A percentile compares a stretch with the other conserved stretches of the same genome.
Evolutionary conservation across 2,329 filamentous ascomycete genomes (phyloP).

Genomic region (Cladosporium oxysporum): DNA sequence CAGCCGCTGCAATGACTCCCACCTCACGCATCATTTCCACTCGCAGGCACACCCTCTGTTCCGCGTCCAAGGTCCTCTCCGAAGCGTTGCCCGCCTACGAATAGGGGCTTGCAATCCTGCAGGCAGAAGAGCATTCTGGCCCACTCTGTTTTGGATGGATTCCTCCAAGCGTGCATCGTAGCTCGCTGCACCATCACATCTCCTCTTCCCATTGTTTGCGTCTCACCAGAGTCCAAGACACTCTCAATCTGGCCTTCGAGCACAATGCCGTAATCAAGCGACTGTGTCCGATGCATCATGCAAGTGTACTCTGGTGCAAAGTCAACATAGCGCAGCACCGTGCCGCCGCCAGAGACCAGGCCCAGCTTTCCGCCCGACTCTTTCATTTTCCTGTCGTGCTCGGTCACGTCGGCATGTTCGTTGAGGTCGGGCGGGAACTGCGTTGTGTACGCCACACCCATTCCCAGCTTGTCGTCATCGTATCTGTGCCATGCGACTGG

Average conservation of each 20-base stretch:
- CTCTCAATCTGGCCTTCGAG: constrained; percentile 38
- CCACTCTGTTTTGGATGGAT: constrained; percentile 35
- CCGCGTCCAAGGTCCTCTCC: constrained; percentile 34
- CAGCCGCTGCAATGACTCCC: constrained; percentile 3
- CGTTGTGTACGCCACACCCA: constrained; percentile 55
- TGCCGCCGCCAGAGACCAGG: constrained; percentile 52
- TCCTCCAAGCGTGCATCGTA: constrained; percentile 41
- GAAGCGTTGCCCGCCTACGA: constrained; percentile 30
- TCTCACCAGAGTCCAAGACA: constrained; percentile 38
- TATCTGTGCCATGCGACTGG: constrained; percentile 38
- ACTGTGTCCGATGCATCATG: constrained; percentile 42
- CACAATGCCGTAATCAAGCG: constrained; percentile 42
- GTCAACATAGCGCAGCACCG: constrained; percentile 47
- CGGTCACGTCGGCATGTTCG: constrained; percentile 49
- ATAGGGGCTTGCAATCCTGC: constrained; percentile 35
- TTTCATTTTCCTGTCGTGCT: constrained; percentile 48
- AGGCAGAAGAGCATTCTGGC: constrained; percentile 37
- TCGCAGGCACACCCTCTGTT: constrained; percentile 29
- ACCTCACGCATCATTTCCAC: constrained; percentile 25
- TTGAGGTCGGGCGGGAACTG: constrained; percentile 52
- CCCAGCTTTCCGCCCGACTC: constrained; percentile 46
- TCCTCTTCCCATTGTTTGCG: constrained; percentile 37
- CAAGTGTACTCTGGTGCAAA: constrained; percentile 37
- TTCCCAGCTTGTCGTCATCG: constrained; percentile 49
- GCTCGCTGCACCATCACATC: constrained; percentile 43